Evolutionary conservation across 805 yeast species (phyloP).

Genomic region (Barnettozyma botsteinii): DNA sequence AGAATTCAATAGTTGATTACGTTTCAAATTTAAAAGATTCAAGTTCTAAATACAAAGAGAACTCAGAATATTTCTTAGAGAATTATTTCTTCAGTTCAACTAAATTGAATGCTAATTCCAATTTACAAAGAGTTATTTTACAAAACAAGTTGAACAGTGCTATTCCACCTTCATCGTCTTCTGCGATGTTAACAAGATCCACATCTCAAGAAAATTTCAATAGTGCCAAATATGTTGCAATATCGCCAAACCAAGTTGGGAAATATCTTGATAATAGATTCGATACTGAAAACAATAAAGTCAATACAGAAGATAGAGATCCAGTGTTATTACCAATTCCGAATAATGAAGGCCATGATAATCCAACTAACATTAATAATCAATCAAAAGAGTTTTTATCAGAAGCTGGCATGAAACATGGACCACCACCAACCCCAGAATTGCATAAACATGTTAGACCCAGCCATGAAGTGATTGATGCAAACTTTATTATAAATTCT

Average conservation of each 20-base stretch:
- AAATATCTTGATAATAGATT: conserved; percentile 16
- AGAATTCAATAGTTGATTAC: conserved; percentile 41
- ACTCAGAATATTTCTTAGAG: conserved; percentile 19
- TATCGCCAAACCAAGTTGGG: conserved; percentile 18
- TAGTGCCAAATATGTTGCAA: conserved; percentile 13
- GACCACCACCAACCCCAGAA: conserved; percentile 9
- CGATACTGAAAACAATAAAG: conserved; percentile 1
- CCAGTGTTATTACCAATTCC: too few species aligned
- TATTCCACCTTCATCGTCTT: conserved; percentile 1
- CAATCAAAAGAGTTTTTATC: not conserved
- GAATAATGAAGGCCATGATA: not conserved
- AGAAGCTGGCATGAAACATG: too few species aligned
- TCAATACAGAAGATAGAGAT: not conserved
- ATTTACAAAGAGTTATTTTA: conserved; percentile 23
- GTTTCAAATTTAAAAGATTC: conserved; percentile 20
- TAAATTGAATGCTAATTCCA: conserved; percentile 11
- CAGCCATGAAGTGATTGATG: not conserved
- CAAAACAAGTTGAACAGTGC: conserved; percentile 18
- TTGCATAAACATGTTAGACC: not conserved
- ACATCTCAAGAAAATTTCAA: conserved; percentile 2
- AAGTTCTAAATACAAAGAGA: conserved; percentile 15
- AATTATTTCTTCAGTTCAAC: conserved; percentile 10
- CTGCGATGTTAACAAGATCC: conserved; percentile 1
- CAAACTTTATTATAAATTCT: conserved; percentile 15
- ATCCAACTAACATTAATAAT: not conserved